Conservation (phyloP, 768 basidiomycete species). For the Pulveroboletus sp. region DNA sequence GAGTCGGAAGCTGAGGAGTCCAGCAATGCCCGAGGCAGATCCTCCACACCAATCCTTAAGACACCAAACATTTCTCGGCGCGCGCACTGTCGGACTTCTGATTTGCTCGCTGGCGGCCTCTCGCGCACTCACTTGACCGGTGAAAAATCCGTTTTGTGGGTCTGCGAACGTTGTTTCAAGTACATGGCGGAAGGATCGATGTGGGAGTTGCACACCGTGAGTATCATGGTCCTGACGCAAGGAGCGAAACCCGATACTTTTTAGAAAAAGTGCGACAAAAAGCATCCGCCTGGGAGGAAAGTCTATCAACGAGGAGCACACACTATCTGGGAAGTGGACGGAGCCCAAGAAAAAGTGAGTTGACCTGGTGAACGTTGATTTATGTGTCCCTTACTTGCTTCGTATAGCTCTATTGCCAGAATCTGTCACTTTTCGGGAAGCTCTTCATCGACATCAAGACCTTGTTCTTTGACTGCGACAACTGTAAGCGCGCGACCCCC, state of each 20-base stretch:
- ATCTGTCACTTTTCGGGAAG: constrained; percentile 92
- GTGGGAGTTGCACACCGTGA: constrained; percentile 70
- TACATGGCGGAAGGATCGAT: constrained; percentile 76
- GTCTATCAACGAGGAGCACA: constrained; percentile 89
- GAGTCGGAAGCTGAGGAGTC: constrained; percentile 62
- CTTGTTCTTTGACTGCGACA: constrained; percentile 85
- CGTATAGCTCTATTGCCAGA: constrained; percentile 89
- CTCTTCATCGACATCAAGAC: constrained; percentile 99
- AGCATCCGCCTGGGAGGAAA: constrained; percentile 79
- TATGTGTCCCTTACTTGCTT: neutral
- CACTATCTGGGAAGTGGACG: constrained; percentile 95
- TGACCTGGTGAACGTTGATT: neutral
- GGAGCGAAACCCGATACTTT: constrained; percentile 10
- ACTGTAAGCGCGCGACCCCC: constrained; percentile 49
- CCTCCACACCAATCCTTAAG: constrained; percentile 31
- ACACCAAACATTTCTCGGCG: constrained; percentile 53
- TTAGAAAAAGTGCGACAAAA: constrained; percentile 64
- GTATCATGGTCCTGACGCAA: constrained; percentile 18
- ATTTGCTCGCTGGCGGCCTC: constrained; percentile 63
- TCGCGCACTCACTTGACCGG: constrained; percentile 41
- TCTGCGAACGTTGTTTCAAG: constrained; percentile 95
- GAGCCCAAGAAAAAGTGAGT: constrained; percentile 74
- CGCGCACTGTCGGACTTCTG: constrained; percentile 70
- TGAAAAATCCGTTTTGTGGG: constrained; percentile 63
- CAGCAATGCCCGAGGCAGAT: constrained; percentile 20